Percentiles rank a stretch among this genome's conserved stretches.
Evolutionary conservation across 2,329 filamentous ascomycete species (phyloP).

Genomic region (Aureobasidium sp.): DNA sequence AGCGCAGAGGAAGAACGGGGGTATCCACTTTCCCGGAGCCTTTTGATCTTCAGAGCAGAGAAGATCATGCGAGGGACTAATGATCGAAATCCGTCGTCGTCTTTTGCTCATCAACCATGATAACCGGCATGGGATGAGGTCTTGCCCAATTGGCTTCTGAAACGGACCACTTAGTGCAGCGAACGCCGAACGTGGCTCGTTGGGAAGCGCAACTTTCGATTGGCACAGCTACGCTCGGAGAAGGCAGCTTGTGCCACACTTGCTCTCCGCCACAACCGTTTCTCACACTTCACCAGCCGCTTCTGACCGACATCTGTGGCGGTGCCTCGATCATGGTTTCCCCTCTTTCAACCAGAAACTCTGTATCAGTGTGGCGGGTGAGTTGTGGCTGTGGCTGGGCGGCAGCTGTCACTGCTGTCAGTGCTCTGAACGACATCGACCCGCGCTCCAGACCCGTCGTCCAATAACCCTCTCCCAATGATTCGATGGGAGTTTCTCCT

Average conservation of each 20-base stretch:
- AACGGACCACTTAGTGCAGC: conserved; percentile 7
- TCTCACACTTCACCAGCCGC: not conserved
- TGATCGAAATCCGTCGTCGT: not conserved
- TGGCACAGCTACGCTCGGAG: not conserved
- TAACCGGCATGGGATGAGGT: not conserved
- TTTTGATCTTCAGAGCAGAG: conserved; percentile 4
- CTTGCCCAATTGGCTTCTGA: not conserved
- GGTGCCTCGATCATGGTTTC: not conserved
- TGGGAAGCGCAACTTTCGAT: not conserved
- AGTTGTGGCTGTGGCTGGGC: conserved; percentile 10
- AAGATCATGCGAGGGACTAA: not conserved
- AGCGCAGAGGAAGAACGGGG: not conserved
- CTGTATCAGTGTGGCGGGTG: not conserved
- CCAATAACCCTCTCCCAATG: not conserved
- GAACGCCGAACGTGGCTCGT: not conserved
- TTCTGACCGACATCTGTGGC: not conserved
- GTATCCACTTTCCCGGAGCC: conserved; percentile 6
- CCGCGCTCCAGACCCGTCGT: not conserved
- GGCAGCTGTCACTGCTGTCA: conserved; percentile 12
- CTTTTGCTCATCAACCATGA: not conserved
- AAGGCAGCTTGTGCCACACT: conserved; percentile 6
- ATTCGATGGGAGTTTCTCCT: not conserved
- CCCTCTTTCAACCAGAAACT: not conserved
- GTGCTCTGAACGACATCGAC: not conserved
- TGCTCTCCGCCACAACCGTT: not conserved